phyloP scores from a whole-genome alignment of 306 rosid species.

The Acacia acuminata region DNA sequence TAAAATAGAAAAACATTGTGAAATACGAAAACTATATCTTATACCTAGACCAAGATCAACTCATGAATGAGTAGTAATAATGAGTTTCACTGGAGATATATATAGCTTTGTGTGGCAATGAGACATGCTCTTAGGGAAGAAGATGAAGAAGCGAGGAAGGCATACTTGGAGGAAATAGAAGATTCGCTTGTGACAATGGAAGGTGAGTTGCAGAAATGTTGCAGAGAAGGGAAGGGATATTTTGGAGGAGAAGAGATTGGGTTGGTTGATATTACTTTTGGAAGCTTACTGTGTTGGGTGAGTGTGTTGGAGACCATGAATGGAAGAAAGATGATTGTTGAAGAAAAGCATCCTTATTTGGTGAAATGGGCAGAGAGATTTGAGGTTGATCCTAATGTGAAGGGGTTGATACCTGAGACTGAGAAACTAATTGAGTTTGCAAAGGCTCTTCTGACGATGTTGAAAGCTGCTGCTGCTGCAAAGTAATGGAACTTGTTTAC shows the following conservation, averaged over 20 bases:
- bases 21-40: too few species aligned
- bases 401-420: constrained; percentile 53
- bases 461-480: constrained; percentile 30
- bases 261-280: too few species aligned
- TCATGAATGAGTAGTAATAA: not conserved
- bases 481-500: constrained; percentile 20
- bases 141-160: constrained; percentile 32
- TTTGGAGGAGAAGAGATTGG: too few species aligned
- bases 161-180: constrained; percentile 19
- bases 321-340: constrained; percentile 45
- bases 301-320: too few species aligned
- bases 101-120: constrained; percentile 26
- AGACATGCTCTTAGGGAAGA: not conserved
- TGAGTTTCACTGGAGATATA: not conserved
- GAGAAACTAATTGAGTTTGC: constrained; percentile 42
- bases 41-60: too few species aligned
- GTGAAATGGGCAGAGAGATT: constrained; percentile 58
- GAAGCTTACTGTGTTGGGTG: too few species aligned
- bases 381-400: constrained; percentile 45
- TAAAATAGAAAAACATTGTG: too few species aligned
- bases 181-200: constrained; percentile 27
- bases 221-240: too few species aligned
- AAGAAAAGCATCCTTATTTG: constrained; percentile 46
- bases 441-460: constrained; percentile 35
- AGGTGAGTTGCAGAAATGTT: constrained; percentile 25